Base-by-base conservation (phyloP, 2,329 filamentous ascomycete species). In the Fusarium torreyae region DNA sequence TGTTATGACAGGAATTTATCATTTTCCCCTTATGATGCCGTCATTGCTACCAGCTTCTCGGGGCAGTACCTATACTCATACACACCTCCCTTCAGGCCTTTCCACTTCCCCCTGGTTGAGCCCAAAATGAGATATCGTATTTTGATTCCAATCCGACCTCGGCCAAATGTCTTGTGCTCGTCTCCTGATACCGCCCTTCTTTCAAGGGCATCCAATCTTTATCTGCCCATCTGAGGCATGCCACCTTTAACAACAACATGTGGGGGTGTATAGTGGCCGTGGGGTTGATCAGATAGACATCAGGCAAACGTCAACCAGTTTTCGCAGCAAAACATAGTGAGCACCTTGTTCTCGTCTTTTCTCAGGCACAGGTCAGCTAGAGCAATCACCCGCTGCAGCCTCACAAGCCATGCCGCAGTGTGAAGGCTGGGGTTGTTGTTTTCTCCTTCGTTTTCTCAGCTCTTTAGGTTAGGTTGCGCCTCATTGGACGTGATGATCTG, bases 381-480 rank as follows among this genome's bases (percentile, higher is more conserved):
- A 56, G 53, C 40, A 61, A 56, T 44, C 38, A 61, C 65, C 45
- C 24, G 49, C 55, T 66, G 45, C 50, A 58, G 65, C 65, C 55
- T 60, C 60, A 22, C 33, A 52, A 55, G 66, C 62, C 55, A 53
- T 38, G 9, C 24, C 18, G 24, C n/a, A 17, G 36, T 34, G 42
- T 40, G 15, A 18, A 26, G 24, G n/a, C 46, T 40, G 31, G 43
- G 28, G 13, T 31, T 15, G 22, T 66, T 45, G 66, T 69, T 69
- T 40, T 55, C 66, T 66, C 66, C 26, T 24, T 69, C 38, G 60
- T 69, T 69, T n/a, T 50, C 66, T 66, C 65, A 22, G 17, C n/a
- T 33, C 50, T 46, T 39, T 17, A 24, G 38, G 18, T 14, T 40
- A 28, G 18, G 13, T n/a, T 13, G 40, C 39, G n/a, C 54, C 20